A percentile compares a stretch with the other conserved stretches of the same genome.
These are phyloP conservation scores for Urochloa ruziziensis DNA, from an alignment of 176 grass and related monocot genomes.

Conservation along the genomic window DNA sequence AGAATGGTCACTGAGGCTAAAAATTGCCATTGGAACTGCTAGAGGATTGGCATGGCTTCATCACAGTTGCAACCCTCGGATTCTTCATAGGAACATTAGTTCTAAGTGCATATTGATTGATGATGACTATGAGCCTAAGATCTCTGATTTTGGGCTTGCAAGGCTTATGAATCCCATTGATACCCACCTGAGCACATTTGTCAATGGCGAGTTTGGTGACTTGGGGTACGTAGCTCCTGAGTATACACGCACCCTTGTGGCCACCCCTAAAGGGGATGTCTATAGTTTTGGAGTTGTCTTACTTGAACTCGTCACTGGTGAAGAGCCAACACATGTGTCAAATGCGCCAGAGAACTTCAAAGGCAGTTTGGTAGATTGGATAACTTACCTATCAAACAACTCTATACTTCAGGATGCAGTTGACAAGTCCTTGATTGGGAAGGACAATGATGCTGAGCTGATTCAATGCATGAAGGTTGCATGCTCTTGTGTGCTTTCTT, in stretches of 20 bases:
- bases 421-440: conserved; percentile 87
- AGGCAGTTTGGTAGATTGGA: conserved; percentile 94
- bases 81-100: conserved; percentile 93
- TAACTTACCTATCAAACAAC: conserved; percentile 93
- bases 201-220: conserved; percentile 92
- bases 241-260: conserved; percentile 83
- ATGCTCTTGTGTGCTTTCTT: conserved; percentile 66
- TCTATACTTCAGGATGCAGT: conserved; percentile 76
- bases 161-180: conserved; percentile 96
- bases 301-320: conserved; percentile 80
- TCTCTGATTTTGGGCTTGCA: conserved; percentile 92
- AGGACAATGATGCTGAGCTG: conserved; percentile 72
- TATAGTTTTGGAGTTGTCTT: conserved; percentile 91
- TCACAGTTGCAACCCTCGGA: conserved; percentile 87
- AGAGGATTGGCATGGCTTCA: conserved; percentile 91
- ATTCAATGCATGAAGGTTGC: conserved; percentile 90
- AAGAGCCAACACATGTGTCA: conserved; percentile 62
- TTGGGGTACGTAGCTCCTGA: conserved; percentile 91
- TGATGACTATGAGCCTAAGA: conserved; percentile 79
- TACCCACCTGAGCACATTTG: conserved; percentile 91
- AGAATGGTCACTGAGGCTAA: conserved; percentile 78
- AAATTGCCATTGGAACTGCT: conserved; percentile 79
- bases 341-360: conserved; percentile 86
- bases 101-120: conserved; percentile 93
- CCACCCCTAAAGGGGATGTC: conserved; percentile 81